Percentiles rank a stretch among this genome's conserved stretches.
These are phyloP conservation scores for Geoglossum cookeanum DNA, from an alignment of 2,329 filamentous ascomycete species.

Conservation along the genomic window DNA sequence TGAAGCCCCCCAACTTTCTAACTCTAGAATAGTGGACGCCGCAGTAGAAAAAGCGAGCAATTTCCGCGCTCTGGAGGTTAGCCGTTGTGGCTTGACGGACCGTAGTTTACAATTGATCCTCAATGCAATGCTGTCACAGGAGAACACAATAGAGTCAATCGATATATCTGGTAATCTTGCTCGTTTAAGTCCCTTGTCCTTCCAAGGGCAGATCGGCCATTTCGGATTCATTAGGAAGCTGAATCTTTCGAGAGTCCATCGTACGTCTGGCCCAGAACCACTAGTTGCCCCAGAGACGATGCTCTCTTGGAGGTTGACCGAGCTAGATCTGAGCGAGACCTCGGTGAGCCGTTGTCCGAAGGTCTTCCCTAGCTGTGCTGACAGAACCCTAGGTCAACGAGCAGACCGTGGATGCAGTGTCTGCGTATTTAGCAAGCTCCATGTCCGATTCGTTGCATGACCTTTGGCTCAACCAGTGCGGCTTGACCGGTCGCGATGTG, in stretches of 20 bases:
- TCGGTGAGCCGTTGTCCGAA: slow-evolving; percentile 18
- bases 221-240: slow-evolving; percentile 47
- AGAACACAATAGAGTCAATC: slow-evolving; percentile 45
- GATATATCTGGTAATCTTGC: slow-evolving; percentile 49
- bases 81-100: slow-evolving; percentile 40
- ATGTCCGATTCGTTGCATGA: slow-evolving; percentile 41
- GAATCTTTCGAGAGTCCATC: slow-evolving; percentile 44
- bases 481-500: slow-evolving; percentile 43
- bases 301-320: slow-evolving; percentile 46
- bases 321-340: slow-evolving; percentile 44
- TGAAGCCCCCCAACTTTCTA: neutral
- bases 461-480: slow-evolving; percentile 47
- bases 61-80: slow-evolving; percentile 47
- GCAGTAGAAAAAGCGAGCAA: slow-evolving; percentile 45
- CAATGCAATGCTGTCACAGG: slow-evolving; percentile 43
- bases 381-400: slow-evolving; percentile 30
- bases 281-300: slow-evolving; percentile 47
- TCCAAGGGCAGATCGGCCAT: slow-evolving; percentile 46
- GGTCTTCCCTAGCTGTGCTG: slow-evolving; percentile 1
- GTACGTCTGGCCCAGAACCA: slow-evolving; percentile 41
- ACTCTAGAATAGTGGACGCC: slow-evolving; percentile 39
- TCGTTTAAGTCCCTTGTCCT: slow-evolving; percentile 41
- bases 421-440: slow-evolving; percentile 41
- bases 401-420: slow-evolving; percentile 44
- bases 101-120: slow-evolving; percentile 41